Percentiles rank a stretch among this genome's conserved stretches.
phyloP scores from a whole-genome alignment of 2,329 filamentous ascomycete species.

The Aspergillus niger region DNA sequence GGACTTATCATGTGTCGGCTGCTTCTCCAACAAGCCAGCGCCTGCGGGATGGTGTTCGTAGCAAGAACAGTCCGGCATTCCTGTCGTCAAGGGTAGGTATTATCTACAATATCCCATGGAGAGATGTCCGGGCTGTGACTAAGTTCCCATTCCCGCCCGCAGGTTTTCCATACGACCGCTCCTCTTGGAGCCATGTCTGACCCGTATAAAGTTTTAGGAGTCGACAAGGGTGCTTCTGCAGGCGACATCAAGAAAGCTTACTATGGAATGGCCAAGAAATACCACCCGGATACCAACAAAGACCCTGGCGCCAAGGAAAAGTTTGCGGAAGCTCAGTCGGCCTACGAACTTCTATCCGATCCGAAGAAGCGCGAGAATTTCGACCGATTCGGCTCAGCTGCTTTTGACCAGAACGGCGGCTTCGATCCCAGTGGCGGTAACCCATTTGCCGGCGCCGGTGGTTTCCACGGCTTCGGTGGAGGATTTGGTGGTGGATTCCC shows the following conservation, averaged over 20 bases:
- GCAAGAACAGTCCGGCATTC: conserved; percentile 27
- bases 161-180: conserved; percentile 50
- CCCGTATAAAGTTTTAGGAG: conserved; percentile 84
- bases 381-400: conserved; percentile 86
- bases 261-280: conserved; percentile 96
- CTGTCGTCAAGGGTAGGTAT: conserved; percentile 35
- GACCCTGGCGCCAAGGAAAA: conserved; percentile 90
- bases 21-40: conserved; percentile 29
- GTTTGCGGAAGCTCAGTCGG: conserved; percentile 87
- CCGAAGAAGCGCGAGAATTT: conserved; percentile 89
- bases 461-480: conserved; percentile 61
- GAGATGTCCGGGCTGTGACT: conserved; percentile 6
- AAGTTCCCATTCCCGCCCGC: conserved; percentile 10
- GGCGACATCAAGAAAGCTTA: conserved; percentile 97
- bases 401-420: conserved; percentile 66
- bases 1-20: conserved; percentile 38
- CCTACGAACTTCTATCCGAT: conserved; percentile 92
- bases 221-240: conserved; percentile 76
- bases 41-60: conserved; percentile 28
- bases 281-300: conserved; percentile 97
- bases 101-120: not conserved
- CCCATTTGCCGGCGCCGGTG: conserved; percentile 58
- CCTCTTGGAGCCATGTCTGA: conserved; percentile 72
- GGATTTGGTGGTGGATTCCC: conserved; percentile 57
- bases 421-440: conserved; percentile 71